A percentile compares a stretch with the other conserved stretches of the same genome.
phyloP scores from a whole-genome alignment of 108 stramenopile genomes.

The Schizochytrium sp. region DNA sequence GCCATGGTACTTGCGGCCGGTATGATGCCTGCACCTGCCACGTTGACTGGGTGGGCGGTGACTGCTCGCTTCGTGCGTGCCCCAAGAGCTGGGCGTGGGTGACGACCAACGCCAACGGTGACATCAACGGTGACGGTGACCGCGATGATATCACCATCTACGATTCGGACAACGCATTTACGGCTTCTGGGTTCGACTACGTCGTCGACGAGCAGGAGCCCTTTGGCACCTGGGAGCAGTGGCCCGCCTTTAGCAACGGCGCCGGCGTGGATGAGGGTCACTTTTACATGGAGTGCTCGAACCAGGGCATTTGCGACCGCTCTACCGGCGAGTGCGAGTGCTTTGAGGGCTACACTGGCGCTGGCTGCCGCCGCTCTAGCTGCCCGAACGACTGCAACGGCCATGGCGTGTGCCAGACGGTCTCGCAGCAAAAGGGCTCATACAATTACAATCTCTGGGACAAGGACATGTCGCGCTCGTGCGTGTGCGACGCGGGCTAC shows the following conservation, averaged over 20 bases:
- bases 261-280: conserved; percentile 39
- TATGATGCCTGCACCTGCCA: conserved; percentile 66
- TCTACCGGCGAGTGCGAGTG: conserved; percentile 61
- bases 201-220: not conserved
- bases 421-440: conserved; percentile 6
- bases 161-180: conserved; percentile 1
- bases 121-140: conserved; percentile 18
- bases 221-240: not conserved
- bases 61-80: conserved; percentile 62
- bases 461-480: conserved; percentile 43
- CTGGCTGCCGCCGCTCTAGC: conserved; percentile 63
- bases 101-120: not conserved
- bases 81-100: conserved; percentile 29
- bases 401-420: conserved; percentile 48
- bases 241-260: not conserved
- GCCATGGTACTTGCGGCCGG: conserved; percentile 52
- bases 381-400: conserved; percentile 64
- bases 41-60: conserved; percentile 66
- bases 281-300: conserved; percentile 64
- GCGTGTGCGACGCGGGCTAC: conserved; percentile 55
- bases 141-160: conserved; percentile 26
- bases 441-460: conserved; percentile 53
- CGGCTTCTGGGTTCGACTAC: not conserved
- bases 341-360: conserved; percentile 68
- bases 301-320: conserved; percentile 71